phyloP scores from a whole-genome alignment of 495 filamentous ascomycete species.

The Penicillium coprophilum region DNA sequence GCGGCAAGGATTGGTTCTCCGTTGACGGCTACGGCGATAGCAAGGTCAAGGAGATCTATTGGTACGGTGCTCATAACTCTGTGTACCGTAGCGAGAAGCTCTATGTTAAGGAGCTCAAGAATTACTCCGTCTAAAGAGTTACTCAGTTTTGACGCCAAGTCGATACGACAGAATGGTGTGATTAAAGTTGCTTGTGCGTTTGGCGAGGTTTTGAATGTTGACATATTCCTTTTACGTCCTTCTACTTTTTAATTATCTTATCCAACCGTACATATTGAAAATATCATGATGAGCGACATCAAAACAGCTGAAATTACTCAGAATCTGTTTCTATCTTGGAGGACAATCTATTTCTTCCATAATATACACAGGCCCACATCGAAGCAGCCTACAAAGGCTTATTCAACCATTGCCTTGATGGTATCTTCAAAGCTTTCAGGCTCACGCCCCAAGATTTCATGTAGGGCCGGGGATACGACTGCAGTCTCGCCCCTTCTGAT shows the following conservation, averaged over 20 bases:
- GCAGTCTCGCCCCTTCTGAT: slow-evolving; percentile 44
- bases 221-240: too few species aligned
- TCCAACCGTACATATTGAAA: neutral
- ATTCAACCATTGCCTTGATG: slow-evolving; percentile 20
- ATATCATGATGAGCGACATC: neutral
- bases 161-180: neutral
- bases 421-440: slow-evolving; percentile 37
- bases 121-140: slow-evolving; percentile 4
- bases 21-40: slow-evolving; percentile 26
- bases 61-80: slow-evolving; percentile 29
- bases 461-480: slow-evolving; percentile 30
- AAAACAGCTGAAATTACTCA: neutral
- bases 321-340: neutral
- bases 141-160: neutral
- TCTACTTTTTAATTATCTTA: neutral
- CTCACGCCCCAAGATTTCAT: slow-evolving; percentile 39
- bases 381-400: neutral
- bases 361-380: neutral
- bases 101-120: slow-evolving; percentile 36
- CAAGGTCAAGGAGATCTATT: slow-evolving; percentile 28
- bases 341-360: neutral
- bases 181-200: neutral
- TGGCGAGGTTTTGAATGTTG: neutral
- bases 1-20: slow-evolving; percentile 29
- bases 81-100: slow-evolving; percentile 22